phyloP scores from a whole-genome alignment of 371 early-diverging fungal genomes.

The Mortierella sp. region DNA sequence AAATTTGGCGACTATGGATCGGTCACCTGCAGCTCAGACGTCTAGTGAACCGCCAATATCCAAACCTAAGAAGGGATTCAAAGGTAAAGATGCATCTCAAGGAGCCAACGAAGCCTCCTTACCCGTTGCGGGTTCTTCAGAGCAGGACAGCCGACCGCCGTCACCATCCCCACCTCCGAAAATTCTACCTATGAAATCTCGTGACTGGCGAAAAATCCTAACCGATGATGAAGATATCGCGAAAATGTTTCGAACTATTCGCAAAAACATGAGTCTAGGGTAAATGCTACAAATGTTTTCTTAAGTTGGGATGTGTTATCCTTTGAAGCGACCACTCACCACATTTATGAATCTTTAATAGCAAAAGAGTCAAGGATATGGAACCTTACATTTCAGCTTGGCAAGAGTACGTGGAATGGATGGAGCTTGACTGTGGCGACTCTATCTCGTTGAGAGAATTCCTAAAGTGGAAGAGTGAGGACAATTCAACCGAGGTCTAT shows the following conservation, averaged over 20 bases:
- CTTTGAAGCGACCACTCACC: not conserved
- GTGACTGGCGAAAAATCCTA: conserved; percentile 19
- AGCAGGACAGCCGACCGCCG: not conserved
- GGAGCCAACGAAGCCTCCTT: not conserved
- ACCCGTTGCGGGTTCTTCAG: not conserved
- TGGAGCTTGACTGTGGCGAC: conserved; percentile 36
- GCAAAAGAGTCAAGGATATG: not conserved
- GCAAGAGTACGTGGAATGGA: conserved; percentile 49
- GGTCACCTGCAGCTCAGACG: not conserved
- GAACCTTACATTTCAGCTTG: conserved; percentile 31
- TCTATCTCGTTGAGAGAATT: conserved; percentile 17
- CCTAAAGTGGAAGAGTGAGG: conserved; percentile 29
- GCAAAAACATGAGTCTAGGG: conserved; percentile 12
- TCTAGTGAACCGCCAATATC: not conserved
- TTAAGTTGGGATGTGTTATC: not conserved
- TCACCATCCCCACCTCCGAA: not conserved
- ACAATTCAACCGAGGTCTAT: conserved; percentile 20
- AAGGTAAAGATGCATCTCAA: not conserved
- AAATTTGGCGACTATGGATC: too few species aligned
- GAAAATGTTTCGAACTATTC: conserved; percentile 1
- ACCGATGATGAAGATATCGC: not conserved
- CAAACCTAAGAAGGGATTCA: not conserved
- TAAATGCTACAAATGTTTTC: not conserved
- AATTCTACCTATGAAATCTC: not conserved
- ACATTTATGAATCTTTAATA: not conserved